A percentile compares a stretch with the other conserved stretches of the same genome.
phyloP scores from a whole-genome alignment of 2,329 filamentous ascomycete genomes.

The Aspergillus hiratsukae region DNA sequence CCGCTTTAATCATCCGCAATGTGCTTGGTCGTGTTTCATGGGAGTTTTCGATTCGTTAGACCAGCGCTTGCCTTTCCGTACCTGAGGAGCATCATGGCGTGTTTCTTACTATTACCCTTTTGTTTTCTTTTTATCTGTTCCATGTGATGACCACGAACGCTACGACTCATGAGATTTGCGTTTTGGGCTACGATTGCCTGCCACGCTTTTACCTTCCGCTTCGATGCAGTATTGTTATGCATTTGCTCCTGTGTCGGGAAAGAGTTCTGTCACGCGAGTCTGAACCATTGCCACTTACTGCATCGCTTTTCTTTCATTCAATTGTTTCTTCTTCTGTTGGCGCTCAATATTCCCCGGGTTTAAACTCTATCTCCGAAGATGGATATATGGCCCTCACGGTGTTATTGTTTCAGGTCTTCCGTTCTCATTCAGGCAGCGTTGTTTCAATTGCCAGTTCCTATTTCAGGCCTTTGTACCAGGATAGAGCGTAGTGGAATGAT shows the following conservation, averaged over 20 bases:
- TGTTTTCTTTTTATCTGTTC: constrained; percentile 1
- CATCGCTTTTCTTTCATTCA: background rate
- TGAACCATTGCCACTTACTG: background rate
- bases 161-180: constrained; percentile 15
- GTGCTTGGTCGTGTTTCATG: background rate
- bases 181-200: background rate
- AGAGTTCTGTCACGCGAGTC: background rate
- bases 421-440: too few relatives aligned
- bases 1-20: background rate
- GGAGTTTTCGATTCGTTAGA: background rate
- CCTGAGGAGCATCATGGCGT: background rate
- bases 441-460: too few relatives aligned
- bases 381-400: too few relatives aligned
- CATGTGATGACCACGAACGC: constrained; percentile 15
- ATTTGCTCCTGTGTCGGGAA: background rate
- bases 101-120: background rate
- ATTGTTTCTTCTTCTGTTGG: background rate
- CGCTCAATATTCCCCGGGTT: background rate
- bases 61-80: background rate
- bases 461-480: too few relatives aligned
- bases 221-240: background rate
- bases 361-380: too few relatives aligned
- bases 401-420: background rate
- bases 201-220: background rate
- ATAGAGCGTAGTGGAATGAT: background rate